Base-by-base conservation (phyloP, 371 early-diverging fungal genomes). In the Coemansia sp. region DNA sequence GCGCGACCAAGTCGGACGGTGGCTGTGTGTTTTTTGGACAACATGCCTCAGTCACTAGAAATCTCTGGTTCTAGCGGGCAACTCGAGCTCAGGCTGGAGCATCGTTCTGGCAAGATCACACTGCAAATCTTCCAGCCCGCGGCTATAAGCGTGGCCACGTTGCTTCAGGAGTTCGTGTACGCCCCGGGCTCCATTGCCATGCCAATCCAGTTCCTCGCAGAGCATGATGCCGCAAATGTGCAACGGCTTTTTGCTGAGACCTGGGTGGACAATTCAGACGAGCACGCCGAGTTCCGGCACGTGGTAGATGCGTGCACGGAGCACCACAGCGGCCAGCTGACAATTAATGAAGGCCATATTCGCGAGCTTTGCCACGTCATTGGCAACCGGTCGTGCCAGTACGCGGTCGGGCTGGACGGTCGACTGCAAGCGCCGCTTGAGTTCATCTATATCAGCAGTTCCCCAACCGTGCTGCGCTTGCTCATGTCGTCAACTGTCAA, bases 321-420 rank as follows among this genome's bases (percentile, higher is more conserved):
- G 2, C 3, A 10, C 10, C 34, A 43, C 10, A 41, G 47, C 36
- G 60, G 39, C 34, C 63, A 26, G 35, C 20, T 51, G 13, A 45
- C 42, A 1, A 60, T 72, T 4, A 59, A 55, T 2, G 34, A 53
- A n/a, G 48, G 56, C 0, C 30, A 30, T 63, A 30, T 82, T 80
- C 59, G 80, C 82, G 84, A 87, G 32, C 94, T 96, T 81, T 87
- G 89, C 68, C 87, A 89, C 58, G 84, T 87, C 63, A 88, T 96
- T 35, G 91, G 91, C 57, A 95, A 95, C 79, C 86, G 87, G 62
- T 89, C 92, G 20, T 92, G 90, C 69, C 81, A 88, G 9, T 57
- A 10, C 40, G 7, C 4, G 92, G 92, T 68, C 31, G 20, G n/a
- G n/a, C 7, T 5, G 8, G 36, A 36, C 36, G 52, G 38, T 4